These are phyloP conservation scores for Globisporangium irregulare DNA, from an alignment of 352 stramenopile genomes.

Conservation along the genomic window DNA sequence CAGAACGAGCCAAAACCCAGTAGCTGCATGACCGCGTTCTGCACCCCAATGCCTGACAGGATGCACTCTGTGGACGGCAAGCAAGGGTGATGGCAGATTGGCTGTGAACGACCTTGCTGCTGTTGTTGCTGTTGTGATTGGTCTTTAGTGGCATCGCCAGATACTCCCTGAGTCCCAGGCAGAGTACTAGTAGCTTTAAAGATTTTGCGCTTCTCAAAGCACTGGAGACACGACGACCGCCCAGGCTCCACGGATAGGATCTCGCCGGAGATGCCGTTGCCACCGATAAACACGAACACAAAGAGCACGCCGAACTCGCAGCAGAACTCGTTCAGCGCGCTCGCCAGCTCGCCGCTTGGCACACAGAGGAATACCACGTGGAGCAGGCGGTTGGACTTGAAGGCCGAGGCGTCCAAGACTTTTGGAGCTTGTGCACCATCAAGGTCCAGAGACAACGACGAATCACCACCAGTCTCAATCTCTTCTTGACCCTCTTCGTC, in stretches of 20 bases:
- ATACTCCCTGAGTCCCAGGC: not conserved
- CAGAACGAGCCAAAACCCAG: constrained; percentile 31
- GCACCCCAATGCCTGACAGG: constrained; percentile 37
- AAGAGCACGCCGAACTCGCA: constrained; percentile 33
- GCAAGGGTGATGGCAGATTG: not conserved
- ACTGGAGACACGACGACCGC: constrained; percentile 40
- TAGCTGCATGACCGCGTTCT: constrained; percentile 38
- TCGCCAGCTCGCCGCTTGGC: constrained; percentile 23
- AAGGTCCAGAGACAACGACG: not conserved
- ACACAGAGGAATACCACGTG: constrained; percentile 37
- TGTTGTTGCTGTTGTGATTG: not conserved
- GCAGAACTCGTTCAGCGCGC: constrained; percentile 43
- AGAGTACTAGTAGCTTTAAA: constrained; percentile 19
- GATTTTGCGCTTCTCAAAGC: constrained; percentile 43
- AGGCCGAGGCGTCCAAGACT: not conserved
- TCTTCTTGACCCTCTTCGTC: not conserved
- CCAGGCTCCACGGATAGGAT: constrained; percentile 34
- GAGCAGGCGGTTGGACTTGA: not conserved
- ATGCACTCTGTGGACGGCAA: constrained; percentile 48
- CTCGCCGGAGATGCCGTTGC: constrained; percentile 38
- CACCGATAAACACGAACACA: constrained; percentile 27
- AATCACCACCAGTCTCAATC: not conserved
- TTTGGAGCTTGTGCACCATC: not conserved
- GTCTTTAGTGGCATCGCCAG: not conserved
- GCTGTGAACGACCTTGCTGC: not conserved